Percentiles rank a stretch among this genome's conserved stretches.
phyloP scores from a whole-genome alignment of 1,284 basidiomycete species.

The Xanthoconium separans region DNA sequence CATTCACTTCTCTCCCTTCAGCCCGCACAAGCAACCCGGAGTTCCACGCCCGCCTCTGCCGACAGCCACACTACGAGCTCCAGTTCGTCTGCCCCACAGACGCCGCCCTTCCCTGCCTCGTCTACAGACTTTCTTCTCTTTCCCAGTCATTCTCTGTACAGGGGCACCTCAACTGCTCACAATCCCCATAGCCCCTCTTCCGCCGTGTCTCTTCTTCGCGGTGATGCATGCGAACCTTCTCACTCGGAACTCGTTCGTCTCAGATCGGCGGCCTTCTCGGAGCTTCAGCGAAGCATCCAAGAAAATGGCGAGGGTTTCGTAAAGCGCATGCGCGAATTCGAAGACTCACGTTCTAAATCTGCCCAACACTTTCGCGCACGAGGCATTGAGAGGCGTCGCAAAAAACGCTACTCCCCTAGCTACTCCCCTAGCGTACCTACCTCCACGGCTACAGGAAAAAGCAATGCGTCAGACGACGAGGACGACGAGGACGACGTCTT shows the following conservation, averaged over 20 bases:
- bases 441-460: slow-evolving; percentile 9
- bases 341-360: slow-evolving; percentile 46
- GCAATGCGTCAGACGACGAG: slow-evolving; percentile 39
- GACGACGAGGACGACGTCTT: slow-evolving; percentile 50
- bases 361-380: slow-evolving; percentile 37
- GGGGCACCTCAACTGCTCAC: slow-evolving; percentile 18
- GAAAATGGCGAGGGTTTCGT: slow-evolving; percentile 66
- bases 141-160: slow-evolving; percentile 31
- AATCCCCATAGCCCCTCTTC: slow-evolving; percentile 24
- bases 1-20: slow-evolving; percentile 7
- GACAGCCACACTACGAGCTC: slow-evolving; percentile 31
- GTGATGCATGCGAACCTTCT: slow-evolving; percentile 19
- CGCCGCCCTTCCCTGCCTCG: slow-evolving; percentile 47
- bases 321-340: slow-evolving; percentile 71
- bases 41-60: slow-evolving; percentile 30
- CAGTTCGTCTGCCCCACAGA: slow-evolving; percentile 29
- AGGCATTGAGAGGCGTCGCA: slow-evolving; percentile 38
- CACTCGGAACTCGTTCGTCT: slow-evolving; percentile 44
- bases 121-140: slow-evolving; percentile 63
- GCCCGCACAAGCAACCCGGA: slow-evolving; percentile 21
- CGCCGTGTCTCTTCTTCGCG: slow-evolving; percentile 11
- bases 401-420: slow-evolving; percentile 37
- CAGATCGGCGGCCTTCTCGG: slow-evolving; percentile 61
- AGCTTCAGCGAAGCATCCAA: slow-evolving; percentile 57
- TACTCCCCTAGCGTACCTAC: slow-evolving; percentile 24